Conservation (phyloP, 202 grass and related monocot genomes). For the Brachypodium distachyon region DNA sequence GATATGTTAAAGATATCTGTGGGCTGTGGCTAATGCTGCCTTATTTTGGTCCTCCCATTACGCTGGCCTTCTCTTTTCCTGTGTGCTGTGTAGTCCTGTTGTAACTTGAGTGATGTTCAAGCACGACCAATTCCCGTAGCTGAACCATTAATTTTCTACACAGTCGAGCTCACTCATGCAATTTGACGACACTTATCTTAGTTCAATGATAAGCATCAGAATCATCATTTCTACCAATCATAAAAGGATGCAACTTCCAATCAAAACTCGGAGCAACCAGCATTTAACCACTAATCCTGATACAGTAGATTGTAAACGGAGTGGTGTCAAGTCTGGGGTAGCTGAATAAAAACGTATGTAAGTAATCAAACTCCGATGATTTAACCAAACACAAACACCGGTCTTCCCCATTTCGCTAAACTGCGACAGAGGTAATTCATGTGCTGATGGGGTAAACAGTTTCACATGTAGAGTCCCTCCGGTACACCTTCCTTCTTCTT, state of each 20-base stretch:
- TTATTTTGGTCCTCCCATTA: too few species aligned
- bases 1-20: too few species aligned
- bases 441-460: not conserved
- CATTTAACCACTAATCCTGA: not conserved
- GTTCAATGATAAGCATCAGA: not conserved
- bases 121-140: too few species aligned
- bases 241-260: not conserved
- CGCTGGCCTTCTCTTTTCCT: too few species aligned
- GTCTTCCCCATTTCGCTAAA: not conserved
- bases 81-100: too few species aligned
- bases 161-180: too few species aligned
- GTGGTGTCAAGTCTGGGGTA: not conserved
- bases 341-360: not conserved
- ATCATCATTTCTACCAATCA: not conserved
- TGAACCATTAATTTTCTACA: too few species aligned
- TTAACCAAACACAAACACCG: conserved; percentile 14
- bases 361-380: not conserved
- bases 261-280: not conserved
- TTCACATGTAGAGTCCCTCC: conserved; percentile 86
- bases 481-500: conserved; percentile 97
- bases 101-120: too few species aligned
- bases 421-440: not conserved
- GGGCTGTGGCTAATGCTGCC: too few species aligned
- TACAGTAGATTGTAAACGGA: not conserved
- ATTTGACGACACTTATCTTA: not conserved